A percentile compares a stretch with the other conserved stretches of the same genome.
phyloP scores from a whole-genome alignment of 768 basidiomycete genomes.

The Kwoniella bestiolae region DNA sequence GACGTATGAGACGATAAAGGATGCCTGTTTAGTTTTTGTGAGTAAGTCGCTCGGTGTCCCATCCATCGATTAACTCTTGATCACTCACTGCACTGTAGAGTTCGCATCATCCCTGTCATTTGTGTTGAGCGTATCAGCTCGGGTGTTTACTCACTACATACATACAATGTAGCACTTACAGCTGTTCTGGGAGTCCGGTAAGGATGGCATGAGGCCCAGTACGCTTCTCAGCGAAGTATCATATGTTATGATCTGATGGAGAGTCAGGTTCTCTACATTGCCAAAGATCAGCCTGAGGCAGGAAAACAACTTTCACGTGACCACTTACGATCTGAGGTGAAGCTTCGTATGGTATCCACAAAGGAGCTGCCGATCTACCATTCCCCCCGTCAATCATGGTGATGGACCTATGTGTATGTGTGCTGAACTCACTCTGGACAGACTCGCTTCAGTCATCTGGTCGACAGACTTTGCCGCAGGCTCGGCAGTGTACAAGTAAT shows the following conservation, averaged over 20 bases:
- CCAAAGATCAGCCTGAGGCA: background rate
- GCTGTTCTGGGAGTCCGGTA: background rate
- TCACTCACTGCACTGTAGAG: constrained; percentile 17
- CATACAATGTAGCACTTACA: constrained; percentile 1
- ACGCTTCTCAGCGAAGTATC: background rate
- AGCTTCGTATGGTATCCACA: background rate
- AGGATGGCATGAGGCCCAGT: background rate
- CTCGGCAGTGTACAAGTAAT: background rate
- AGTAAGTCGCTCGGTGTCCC: background rate
- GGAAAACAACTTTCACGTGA: background rate
- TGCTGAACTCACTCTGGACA: constrained; percentile 16
- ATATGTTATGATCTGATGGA: constrained; percentile 1
- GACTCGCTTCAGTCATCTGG: constrained; percentile 12
- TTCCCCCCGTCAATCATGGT: too few relatives aligned
- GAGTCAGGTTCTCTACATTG: background rate
- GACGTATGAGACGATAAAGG: constrained; percentile 23
- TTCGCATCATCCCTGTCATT: constrained; percentile 21
- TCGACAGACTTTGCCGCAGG: background rate
- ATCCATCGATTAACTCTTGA: background rate
- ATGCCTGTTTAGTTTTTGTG: constrained; percentile 13
- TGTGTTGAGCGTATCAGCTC: background rate
- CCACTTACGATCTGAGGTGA: background rate
- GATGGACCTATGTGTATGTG: too few relatives aligned
- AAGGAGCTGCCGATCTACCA: constrained; percentile 13
- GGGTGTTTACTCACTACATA: background rate